Base-by-base conservation (phyloP, 257 asterid genomes). In the Asclepias syriaca region DNA sequence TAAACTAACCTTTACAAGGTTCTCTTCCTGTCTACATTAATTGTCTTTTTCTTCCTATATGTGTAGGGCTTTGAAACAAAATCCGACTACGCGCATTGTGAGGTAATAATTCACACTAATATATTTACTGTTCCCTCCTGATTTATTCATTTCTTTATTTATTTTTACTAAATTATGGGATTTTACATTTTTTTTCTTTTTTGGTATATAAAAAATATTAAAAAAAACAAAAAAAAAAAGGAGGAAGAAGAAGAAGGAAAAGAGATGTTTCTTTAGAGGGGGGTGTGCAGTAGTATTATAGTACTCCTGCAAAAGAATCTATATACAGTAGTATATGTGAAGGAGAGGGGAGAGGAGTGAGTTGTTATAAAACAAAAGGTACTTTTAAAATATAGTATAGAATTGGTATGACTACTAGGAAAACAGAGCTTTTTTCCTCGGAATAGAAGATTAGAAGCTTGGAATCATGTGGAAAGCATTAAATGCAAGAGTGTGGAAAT, bases 381-480 rank as follows among this genome's bases (percentile, higher is more conserved):
- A 65, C 49, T 39, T 65, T 73, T 68, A 48, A 73, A 39, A 24
- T 24, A 24, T 51, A 43, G 49, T 46, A 34, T 70, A 50, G 65
- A 48, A 79, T 69, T 75, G 82, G 54, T 69, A 34, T 37, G 68
- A 79, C 68, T 76, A 81, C 85, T 80, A 78, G 83, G 90, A 82
- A 80, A 82, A 75, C 74, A 80, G 85, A 79, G 87, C 75, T 84
- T 89, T 87, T 84, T 79, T 78, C 75, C 90, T 85, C 72, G 94
- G 96, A 89, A 85, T 77, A 78, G 91, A 79, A 85, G 87, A 88
- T 79, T 85, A 79, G 86, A 86, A 87, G 95, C 81, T 90, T 86
- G 93, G 89, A 90, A 93, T 87, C 97, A 90, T 87, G 98, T 93
- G 97, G 89, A 72, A 83, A 48, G 89, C 98, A 90, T 86, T 93